These are phyloP conservation scores for Clonostachys byssicola DNA, from an alignment of 2,329 filamentous ascomycete genomes.

Conservation along the genomic window DNA sequence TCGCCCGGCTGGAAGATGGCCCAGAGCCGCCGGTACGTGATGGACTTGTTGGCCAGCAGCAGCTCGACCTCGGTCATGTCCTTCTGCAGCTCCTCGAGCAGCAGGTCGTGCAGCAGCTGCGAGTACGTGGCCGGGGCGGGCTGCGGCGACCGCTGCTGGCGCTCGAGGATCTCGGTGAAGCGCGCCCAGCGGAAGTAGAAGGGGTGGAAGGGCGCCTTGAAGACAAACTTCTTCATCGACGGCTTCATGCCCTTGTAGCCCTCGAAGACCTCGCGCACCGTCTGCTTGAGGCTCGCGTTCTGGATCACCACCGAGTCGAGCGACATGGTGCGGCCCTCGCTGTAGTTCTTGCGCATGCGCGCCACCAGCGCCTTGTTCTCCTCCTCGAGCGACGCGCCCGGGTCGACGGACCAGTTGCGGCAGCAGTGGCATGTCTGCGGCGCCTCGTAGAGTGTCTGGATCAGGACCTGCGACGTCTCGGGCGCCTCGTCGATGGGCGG, in stretches of 20 bases:
- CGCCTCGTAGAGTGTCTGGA: background rate
- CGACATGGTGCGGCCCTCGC: constrained; percentile 1
- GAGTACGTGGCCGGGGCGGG: constrained; percentile 1
- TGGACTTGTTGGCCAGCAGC: constrained; percentile 52
- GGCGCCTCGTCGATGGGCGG: too few relatives aligned
- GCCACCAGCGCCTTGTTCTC: constrained; percentile 7
- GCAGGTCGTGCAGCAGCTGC: constrained; percentile 4
- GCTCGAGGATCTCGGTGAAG: constrained; percentile 2
- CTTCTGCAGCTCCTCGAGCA: constrained; percentile 1
- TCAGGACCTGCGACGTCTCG: too few relatives aligned
- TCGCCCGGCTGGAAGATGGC: constrained; percentile 85
- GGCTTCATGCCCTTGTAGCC: constrained; percentile 4
- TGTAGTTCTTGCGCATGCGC: constrained; percentile 6
- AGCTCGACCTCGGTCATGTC: constrained; percentile 2
- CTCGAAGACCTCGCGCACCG: constrained; percentile 3
- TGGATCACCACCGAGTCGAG: constrained; percentile 5
- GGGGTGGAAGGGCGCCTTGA: constrained; percentile 4
- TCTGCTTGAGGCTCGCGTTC: constrained; percentile 2
- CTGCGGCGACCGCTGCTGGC: constrained; percentile 1
- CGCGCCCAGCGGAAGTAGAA: constrained; percentile 5
- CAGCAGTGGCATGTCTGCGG: background rate
- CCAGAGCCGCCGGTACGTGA: constrained; percentile 87
- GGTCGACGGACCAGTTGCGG: background rate
- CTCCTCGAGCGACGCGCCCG: constrained; percentile 3
- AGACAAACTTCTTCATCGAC: constrained; percentile 2